Conservation (phyloP, 2,329 filamentous ascomycete genomes). For the Fusarium sp. region DNA sequence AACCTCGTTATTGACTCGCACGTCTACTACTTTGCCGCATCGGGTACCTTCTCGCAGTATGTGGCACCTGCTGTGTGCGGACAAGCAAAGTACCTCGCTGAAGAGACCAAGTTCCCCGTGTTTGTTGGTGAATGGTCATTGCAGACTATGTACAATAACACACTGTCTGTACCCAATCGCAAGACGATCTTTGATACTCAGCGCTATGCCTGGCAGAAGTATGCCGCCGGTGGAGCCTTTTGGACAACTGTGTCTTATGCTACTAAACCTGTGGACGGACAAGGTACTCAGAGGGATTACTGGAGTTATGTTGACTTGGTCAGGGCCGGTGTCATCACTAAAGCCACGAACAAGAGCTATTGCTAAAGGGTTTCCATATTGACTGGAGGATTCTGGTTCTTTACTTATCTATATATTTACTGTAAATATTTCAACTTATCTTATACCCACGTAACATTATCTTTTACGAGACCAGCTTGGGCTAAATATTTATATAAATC, state of each 20-base stretch:
- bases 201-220: neutral
- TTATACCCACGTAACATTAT: rapidly evolving
- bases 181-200: neutral
- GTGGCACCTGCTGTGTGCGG: neutral
- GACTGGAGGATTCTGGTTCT: rapidly evolving
- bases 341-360: neutral
- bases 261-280: neutral
- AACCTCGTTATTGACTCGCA: neutral
- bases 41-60: neutral
- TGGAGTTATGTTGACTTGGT: neutral
- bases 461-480: rapidly evolving
- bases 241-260: neutral
- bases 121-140: neutral
- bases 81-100: neutral
- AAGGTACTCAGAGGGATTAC: neutral
- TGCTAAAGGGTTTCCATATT: neutral
- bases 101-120: neutral
- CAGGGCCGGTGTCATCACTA: neutral
- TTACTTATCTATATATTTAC: rapidly evolving
- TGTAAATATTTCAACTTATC: too few species aligned
- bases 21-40: neutral
- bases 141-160: neutral
- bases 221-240: neutral
- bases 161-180: neutral
- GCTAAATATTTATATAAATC: neutral